These are phyloP conservation scores for Psilocybe tampanensis DNA, from an alignment of 768 basidiomycete species.

Conservation along the genomic window DNA sequence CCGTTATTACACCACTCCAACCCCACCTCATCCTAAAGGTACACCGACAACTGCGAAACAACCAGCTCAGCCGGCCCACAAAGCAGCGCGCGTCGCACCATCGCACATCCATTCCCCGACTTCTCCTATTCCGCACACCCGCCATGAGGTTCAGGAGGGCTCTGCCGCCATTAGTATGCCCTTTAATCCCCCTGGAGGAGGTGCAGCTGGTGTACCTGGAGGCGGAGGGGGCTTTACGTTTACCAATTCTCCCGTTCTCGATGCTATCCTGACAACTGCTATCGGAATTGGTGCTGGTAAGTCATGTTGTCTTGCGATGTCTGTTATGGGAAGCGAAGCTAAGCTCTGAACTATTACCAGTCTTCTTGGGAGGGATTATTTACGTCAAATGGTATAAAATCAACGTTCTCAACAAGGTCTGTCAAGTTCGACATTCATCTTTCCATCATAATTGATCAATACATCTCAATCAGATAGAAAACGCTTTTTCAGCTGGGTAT, in stretches of 20 bases:
- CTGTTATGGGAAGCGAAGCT: neutral
- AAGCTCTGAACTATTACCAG: conserved; percentile 31
- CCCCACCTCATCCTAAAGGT: conserved; percentile 3
- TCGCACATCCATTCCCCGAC: conserved; percentile 11
- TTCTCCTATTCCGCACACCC: conserved; percentile 21
- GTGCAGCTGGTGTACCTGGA: conserved; percentile 29
- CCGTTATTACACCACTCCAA: conserved; percentile 22
- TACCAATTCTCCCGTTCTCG: conserved; percentile 46
- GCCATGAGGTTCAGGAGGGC: conserved; percentile 46
- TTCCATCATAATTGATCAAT: conserved; percentile 7
- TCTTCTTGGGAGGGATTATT: conserved; percentile 70
- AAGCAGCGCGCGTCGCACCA: neutral
- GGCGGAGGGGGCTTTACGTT: conserved; percentile 38
- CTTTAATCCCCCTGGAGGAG: conserved; percentile 46
- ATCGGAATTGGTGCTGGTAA: conserved; percentile 64
- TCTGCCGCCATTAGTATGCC: conserved; percentile 38
- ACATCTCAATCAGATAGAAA: conserved; percentile 61
- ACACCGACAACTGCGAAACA: conserved; percentile 1
- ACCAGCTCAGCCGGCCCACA: conserved; percentile 2
- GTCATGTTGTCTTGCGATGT: conserved; percentile 16
- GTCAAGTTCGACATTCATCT: neutral
- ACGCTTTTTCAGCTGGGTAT: conserved; percentile 78
- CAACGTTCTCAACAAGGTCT: conserved; percentile 80
- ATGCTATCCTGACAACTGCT: conserved; percentile 60
- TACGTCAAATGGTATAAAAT: conserved; percentile 84